Evolutionary conservation across 495 filamentous ascomycete genomes (phyloP).

Genomic region (Platismatia glauca): DNA sequence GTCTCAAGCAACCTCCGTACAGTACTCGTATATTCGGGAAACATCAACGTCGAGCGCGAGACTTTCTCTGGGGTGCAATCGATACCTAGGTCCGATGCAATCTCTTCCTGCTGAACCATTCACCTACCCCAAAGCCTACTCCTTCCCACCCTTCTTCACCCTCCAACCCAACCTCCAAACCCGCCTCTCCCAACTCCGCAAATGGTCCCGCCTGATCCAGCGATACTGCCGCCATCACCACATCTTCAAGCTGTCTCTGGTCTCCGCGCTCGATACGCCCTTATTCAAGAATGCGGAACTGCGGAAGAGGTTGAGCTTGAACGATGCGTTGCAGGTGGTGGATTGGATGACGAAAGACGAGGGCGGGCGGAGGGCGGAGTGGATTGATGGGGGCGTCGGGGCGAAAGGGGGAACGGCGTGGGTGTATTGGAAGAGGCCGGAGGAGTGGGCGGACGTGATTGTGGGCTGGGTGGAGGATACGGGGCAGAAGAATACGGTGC

Average conservation of each 20-base stretch:
- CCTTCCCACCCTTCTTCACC: constrained; percentile 51
- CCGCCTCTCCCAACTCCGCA: constrained; percentile 63
- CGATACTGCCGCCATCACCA: constrained; percentile 72
- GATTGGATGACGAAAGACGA: constrained; percentile 62
- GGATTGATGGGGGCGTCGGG: constrained; percentile 34
- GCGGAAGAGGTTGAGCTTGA: constrained; percentile 46
- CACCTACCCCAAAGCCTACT: constrained; percentile 38
- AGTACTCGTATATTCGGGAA: too few species aligned
- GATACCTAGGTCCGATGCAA: too few species aligned
- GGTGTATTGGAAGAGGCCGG: constrained; percentile 61
- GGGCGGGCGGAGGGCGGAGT: constrained; percentile 59
- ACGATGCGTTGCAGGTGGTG: constrained; percentile 59
- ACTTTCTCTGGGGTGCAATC: too few species aligned
- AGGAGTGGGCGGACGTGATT: constrained; percentile 64
- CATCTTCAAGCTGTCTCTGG: constrained; percentile 59
- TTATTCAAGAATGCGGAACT: constrained; percentile 48
- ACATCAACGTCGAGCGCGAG: too few species aligned
- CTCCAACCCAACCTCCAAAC: constrained; percentile 69
- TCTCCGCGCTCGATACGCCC: constrained; percentile 49
- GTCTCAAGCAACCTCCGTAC: too few species aligned
- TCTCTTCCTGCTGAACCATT: constrained; percentile 20
- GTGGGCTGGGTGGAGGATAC: constrained; percentile 57
- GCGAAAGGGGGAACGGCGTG: constrained; percentile 36
- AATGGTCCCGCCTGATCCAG: constrained; percentile 81
- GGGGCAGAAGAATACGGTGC: constrained; percentile 61